Evolutionary conservation across 495 filamentous ascomycete species (phyloP), one percentile per base, ranked within the genome.

Genomic region (Paragyromitra xinjiangensis): DNA sequence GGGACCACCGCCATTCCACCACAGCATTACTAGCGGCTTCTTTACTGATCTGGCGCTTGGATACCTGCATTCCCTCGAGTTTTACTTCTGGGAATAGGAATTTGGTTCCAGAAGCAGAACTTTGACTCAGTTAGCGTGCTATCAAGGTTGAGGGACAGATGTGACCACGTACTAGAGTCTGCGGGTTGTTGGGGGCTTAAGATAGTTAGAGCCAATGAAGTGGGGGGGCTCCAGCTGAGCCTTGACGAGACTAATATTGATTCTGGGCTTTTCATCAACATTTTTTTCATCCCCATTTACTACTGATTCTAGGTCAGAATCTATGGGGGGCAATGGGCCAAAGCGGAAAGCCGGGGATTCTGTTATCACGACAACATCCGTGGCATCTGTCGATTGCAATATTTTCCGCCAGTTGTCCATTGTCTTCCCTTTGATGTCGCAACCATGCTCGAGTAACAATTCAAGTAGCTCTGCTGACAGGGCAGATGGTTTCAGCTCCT

Each of bases 401-500:
- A 66, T 24, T 26, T n/a, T 42, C 4, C 74, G 42, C 69, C 68
- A 77, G 11, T 39, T 63, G 6, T 34, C 40, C 12, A 63, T 48
- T 6, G 24, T 29, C n/a, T 45, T 42, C 19, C 74, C 69, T 16
- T 44, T 8, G 34, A 59, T 59, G 51, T 34, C 26, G 24, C 40
- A 50, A 5, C 74, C 69, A 2, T 37, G 39, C 2, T 64, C 48
- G 22, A 77, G n/a, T 37, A 77, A 55, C 44, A 48, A 48, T 11
- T 48, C 16, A 14, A 48, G 44, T 12, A 29, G 14, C 9, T 40
- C 51, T 0, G 34, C 24, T n/a, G 34, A 22, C 12, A 59, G 19
- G 7, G 59, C 42, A 0, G 45, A 40, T 16, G 19, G 16, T 3
- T 51, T 7, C 1, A 14, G 24, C 3, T 61, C 14, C 0, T 71